phyloP scores from a whole-genome alignment of 2,329 filamentous ascomycete genomes.

The Neoascochyta sp. region DNA sequence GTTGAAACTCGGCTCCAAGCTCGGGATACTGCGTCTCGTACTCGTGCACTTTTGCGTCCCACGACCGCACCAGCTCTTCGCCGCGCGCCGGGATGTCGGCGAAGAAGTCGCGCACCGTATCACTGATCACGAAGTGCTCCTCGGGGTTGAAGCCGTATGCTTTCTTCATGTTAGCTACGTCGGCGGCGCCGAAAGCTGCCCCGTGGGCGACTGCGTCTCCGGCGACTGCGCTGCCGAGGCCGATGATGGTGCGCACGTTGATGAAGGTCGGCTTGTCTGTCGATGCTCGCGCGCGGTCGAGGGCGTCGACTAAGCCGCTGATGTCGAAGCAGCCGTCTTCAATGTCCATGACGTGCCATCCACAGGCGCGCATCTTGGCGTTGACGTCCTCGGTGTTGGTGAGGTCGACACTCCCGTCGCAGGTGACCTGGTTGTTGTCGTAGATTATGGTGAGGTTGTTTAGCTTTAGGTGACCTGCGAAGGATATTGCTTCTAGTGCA shows the following conservation, averaged over 20 bases:
- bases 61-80: constrained; percentile 46
- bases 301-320: constrained; percentile 45
- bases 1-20: constrained; percentile 49
- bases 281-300: constrained; percentile 45
- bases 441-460: constrained; percentile 58
- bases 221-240: constrained; percentile 47
- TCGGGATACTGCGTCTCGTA: constrained; percentile 50
- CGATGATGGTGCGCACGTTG: constrained; percentile 57
- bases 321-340: constrained; percentile 53
- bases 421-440: constrained; percentile 60
- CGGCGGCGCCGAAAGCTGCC: constrained; percentile 53
- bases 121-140: constrained; percentile 45
- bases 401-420: constrained; percentile 55
- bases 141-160: constrained; percentile 50
- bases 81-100: constrained; percentile 47
- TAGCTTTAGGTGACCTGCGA: constrained; percentile 55
- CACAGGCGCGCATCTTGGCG: constrained; percentile 54
- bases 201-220: constrained; percentile 56
- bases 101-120: constrained; percentile 53
- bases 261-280: constrained; percentile 55
- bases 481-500: constrained; percentile 53
- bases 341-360: constrained; percentile 55
- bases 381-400: constrained; percentile 57
- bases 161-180: constrained; percentile 55
- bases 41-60: constrained; percentile 45